A percentile compares a stretch with the other conserved stretches of the same genome.
These are phyloP conservation scores for Xylaria acuta DNA, from an alignment of 495 filamentous ascomycete species.

Conservation along the genomic window DNA sequence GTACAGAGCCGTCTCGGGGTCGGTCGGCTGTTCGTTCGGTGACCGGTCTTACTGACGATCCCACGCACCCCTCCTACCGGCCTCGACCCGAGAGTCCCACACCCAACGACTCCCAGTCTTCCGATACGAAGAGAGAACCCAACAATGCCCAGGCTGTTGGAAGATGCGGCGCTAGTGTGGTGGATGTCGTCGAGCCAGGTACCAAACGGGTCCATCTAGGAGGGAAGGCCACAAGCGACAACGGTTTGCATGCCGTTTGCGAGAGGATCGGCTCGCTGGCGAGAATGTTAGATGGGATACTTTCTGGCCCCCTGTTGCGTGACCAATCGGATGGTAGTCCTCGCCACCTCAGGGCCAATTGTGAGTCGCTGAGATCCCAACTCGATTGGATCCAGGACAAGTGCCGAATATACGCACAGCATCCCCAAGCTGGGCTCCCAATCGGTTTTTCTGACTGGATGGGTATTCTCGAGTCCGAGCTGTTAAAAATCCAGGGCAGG, in stretches of 20 bases:
- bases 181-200: background rate
- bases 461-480: slow-evolving; percentile 26
- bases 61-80: background rate
- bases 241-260: background rate
- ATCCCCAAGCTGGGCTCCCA: slow-evolving; percentile 20
- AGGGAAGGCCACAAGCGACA: background rate
- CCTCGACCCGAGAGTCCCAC: slow-evolving; percentile 7
- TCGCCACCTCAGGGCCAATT: background rate
- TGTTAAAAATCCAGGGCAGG: slow-evolving; percentile 22
- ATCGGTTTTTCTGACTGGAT: slow-evolving; percentile 29
- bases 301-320: background rate
- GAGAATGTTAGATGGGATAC: slow-evolving; percentile 5
- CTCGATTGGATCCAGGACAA: slow-evolving; percentile 24
- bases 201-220: too few relatives aligned
- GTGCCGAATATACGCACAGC: slow-evolving; percentile 22
- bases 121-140: background rate
- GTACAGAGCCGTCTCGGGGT: background rate
- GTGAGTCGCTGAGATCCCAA: slow-evolving; percentile 6
- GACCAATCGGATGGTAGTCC: background rate
- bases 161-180: background rate
- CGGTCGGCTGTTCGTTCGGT: background rate
- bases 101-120: background rate
- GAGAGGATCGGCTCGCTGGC: background rate
- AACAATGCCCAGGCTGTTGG: background rate
- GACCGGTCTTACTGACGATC: background rate